These are phyloP conservation scores for Cystobasidium pallidum DNA, from an alignment of 1,284 basidiomycete genomes.

Conservation along the genomic window DNA sequence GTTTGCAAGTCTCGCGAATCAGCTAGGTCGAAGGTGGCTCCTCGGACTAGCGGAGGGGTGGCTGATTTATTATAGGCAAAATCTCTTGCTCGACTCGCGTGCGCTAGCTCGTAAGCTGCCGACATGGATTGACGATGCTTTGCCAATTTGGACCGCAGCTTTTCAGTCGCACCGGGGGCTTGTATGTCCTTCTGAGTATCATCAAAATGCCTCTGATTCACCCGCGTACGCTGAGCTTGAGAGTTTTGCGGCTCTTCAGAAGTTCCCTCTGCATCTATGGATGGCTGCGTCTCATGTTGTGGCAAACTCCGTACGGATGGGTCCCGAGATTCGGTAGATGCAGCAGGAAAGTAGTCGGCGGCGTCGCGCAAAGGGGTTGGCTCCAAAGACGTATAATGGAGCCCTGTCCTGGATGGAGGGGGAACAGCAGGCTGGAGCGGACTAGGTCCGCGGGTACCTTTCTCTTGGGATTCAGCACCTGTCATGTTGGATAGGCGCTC, in stretches of 20 bases:
- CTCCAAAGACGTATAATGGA: background rate
- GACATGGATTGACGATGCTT: constrained; percentile 19
- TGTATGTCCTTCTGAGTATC: background rate
- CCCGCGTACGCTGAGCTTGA: background rate
- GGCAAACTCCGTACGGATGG: background rate
- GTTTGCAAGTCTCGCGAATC: background rate
- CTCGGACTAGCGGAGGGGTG: background rate
- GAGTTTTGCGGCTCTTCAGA: background rate
- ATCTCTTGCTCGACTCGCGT: background rate
- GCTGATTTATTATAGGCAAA: background rate
- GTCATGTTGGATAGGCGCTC: background rate
- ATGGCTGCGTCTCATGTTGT: background rate
- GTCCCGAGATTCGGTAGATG: background rate
- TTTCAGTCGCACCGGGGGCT: constrained; percentile 3
- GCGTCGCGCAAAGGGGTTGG: background rate
- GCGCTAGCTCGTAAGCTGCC: background rate
- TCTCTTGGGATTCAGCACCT: background rate
- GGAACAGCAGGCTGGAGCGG: background rate
- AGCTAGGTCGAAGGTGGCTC: background rate
- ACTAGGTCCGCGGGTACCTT: background rate
- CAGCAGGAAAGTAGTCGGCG: constrained; percentile 1
- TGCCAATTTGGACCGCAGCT: constrained; percentile 1
- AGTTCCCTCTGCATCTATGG: background rate
- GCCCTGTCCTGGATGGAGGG: background rate
- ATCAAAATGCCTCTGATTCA: background rate